A percentile compares a stretch with the other conserved stretches of the same genome.
Evolutionary conservation across 1,284 basidiomycete genomes (phyloP).

Genomic region (Malassezia caprae): DNA sequence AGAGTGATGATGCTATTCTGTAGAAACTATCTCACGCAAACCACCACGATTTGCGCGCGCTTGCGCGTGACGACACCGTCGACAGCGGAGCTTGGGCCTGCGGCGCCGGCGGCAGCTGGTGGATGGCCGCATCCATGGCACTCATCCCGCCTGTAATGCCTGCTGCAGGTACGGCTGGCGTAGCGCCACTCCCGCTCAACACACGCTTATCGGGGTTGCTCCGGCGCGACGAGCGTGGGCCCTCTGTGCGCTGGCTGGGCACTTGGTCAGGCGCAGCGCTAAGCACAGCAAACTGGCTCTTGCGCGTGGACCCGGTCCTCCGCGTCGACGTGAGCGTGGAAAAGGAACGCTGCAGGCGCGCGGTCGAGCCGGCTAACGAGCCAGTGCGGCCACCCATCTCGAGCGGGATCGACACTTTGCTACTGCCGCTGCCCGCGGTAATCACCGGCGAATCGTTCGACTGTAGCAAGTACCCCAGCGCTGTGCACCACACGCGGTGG

Average conservation of each 20-base stretch:
- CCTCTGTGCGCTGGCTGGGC: background rate
- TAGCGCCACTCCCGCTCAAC: background rate
- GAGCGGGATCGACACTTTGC: conserved; percentile 7
- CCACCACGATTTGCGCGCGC: background rate
- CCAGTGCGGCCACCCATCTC: conserved; percentile 9
- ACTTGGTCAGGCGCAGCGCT: background rate
- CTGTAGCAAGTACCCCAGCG: conserved; percentile 37
- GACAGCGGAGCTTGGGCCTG: background rate
- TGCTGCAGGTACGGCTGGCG: background rate
- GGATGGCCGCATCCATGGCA: background rate
- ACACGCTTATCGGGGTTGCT: conserved; percentile 1
- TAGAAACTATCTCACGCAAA: background rate
- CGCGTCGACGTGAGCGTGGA: background rate
- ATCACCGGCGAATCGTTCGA: conserved; percentile 7
- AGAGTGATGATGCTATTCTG: background rate
- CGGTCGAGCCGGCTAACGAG: background rate
- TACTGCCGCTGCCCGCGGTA: background rate
- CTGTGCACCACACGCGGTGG: conserved; percentile 88
- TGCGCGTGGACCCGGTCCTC: background rate
- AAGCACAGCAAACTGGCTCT: background rate
- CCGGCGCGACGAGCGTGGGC: conserved; percentile 2
- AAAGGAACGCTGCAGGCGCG: background rate
- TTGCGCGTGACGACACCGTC: background rate
- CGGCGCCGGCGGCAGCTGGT: background rate
- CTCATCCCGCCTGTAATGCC: background rate